phyloP scores from a whole-genome alignment of 306 rosid genomes.

The Fagus crenata region DNA sequence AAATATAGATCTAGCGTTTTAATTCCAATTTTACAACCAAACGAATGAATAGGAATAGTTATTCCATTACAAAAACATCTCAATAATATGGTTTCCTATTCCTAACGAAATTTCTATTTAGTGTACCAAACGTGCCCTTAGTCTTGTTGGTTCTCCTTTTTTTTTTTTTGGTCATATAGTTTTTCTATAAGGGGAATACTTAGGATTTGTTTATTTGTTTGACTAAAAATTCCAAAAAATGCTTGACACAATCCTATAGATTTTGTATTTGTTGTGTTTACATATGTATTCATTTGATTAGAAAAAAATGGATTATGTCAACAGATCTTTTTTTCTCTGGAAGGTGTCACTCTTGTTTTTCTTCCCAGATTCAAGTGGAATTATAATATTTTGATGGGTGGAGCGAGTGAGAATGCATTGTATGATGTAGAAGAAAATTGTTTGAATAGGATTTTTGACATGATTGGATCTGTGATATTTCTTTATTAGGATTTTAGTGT shows the following conservation, averaged over 20 bases:
- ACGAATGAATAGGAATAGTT: too few relatives aligned
- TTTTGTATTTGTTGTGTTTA: neutral
- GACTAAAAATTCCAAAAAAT: neutral
- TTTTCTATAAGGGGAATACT: neutral
- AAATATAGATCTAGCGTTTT: too few relatives aligned
- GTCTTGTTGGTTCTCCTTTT: neutral
- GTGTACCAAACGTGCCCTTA: neutral
- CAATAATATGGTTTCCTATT: too few relatives aligned
- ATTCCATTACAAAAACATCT: too few relatives aligned
- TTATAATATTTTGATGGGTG: neutral
- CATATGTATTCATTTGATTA: neutral
- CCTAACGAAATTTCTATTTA: too few relatives aligned
- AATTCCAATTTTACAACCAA: too few relatives aligned
- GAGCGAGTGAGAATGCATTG: neutral
- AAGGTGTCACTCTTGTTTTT: neutral
- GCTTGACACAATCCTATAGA: neutral
- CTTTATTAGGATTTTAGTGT: neutral
- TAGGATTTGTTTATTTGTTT: neutral
- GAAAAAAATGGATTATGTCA: neutral
- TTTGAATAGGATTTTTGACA: neutral
- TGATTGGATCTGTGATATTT: slow-evolving; percentile 2
- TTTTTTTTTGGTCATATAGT: neutral
- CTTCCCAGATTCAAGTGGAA: neutral
- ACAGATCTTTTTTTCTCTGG: neutral
- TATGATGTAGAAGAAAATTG: neutral